Conservation (phyloP, 2,329 filamentous ascomycete genomes). For the Pseudocercospora musae region DNA sequence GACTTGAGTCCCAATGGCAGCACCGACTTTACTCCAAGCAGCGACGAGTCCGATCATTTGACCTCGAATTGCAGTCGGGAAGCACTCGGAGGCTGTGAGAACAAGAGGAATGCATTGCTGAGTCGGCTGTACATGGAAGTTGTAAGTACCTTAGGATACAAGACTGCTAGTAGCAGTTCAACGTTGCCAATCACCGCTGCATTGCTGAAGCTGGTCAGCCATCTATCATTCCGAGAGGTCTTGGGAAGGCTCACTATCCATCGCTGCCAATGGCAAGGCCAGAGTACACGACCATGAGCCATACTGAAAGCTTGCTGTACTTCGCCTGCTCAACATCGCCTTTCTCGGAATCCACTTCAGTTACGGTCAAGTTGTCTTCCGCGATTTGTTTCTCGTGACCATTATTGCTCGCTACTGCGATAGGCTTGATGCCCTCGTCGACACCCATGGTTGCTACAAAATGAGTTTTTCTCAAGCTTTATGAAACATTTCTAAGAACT, state of each 20-base stretch:
- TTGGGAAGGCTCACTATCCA: slow-evolving; percentile 26
- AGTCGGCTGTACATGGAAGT: slow-evolving; percentile 32
- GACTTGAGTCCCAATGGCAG: slow-evolving; percentile 80
- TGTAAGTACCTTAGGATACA: slow-evolving; percentile 35
- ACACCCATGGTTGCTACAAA: not conserved
- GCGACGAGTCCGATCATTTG: slow-evolving; percentile 68
- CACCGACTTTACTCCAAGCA: slow-evolving; percentile 65
- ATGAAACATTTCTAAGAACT: not conserved
- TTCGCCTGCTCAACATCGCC: not conserved
- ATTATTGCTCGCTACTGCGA: not conserved
- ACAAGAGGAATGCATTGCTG: slow-evolving; percentile 54
- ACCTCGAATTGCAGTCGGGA: slow-evolving; percentile 78
- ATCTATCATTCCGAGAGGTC: no score
- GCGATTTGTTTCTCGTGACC: not conserved
- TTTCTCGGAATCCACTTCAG: slow-evolving; percentile 1
- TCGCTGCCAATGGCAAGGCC: slow-evolving; percentile 37
- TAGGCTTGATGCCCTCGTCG: not conserved
- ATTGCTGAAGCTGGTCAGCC: slow-evolving; percentile 20
- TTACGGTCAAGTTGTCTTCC: not conserved
- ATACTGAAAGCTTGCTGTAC: slow-evolving; percentile 29
- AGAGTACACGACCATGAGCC: slow-evolving; percentile 37
- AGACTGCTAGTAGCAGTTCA: slow-evolving; percentile 31
- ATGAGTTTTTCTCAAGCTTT: not conserved
- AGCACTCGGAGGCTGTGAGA: slow-evolving; percentile 77
- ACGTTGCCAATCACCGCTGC: slow-evolving; percentile 37